Evolutionary conservation across 163 green algal species (phyloP).

Genomic region (Chlamydomonas reinhardtii): DNA sequence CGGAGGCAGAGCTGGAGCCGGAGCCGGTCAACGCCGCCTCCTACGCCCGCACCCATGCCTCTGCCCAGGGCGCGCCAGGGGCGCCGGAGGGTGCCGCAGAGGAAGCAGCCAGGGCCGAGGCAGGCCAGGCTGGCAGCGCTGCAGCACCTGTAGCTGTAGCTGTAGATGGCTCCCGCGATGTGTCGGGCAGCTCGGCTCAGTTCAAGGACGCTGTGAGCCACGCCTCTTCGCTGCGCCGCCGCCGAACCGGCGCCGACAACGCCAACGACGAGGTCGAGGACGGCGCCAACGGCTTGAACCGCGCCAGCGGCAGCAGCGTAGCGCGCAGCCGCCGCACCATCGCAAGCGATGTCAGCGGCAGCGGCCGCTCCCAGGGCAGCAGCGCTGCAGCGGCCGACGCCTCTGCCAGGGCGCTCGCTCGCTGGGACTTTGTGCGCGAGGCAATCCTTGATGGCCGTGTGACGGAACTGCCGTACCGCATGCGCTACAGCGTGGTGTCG

Average conservation of each 20-base stretch:
- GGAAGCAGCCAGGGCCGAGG: too few relatives aligned
- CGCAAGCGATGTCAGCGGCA: background rate
- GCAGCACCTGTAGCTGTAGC: too few relatives aligned
- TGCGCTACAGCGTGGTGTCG: constrained; percentile 59
- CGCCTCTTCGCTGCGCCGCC: constrained; percentile 4
- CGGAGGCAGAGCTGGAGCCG: background rate
- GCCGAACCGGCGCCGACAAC: background rate
- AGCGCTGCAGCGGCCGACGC: background rate
- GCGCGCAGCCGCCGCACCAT: background rate
- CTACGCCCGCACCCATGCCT: too few relatives aligned
- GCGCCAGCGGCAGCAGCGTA: background rate
- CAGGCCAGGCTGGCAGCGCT: too few relatives aligned
- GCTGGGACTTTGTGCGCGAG: constrained; percentile 35
- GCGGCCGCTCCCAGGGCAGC: background rate
- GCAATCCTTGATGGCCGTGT: constrained; percentile 33
- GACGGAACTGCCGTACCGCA: constrained; percentile 17
- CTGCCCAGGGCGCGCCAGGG: too few relatives aligned
- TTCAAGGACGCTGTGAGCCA: background rate
- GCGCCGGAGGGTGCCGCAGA: too few relatives aligned
- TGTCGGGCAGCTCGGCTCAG: too few relatives aligned
- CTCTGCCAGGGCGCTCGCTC: background rate
- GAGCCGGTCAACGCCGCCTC: background rate
- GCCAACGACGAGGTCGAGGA: background rate
- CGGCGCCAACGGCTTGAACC: too few relatives aligned
- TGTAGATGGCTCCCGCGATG: too few relatives aligned